Conservation (phyloP, 441 rosid species). For the Adansonia rubrostipa region DNA sequence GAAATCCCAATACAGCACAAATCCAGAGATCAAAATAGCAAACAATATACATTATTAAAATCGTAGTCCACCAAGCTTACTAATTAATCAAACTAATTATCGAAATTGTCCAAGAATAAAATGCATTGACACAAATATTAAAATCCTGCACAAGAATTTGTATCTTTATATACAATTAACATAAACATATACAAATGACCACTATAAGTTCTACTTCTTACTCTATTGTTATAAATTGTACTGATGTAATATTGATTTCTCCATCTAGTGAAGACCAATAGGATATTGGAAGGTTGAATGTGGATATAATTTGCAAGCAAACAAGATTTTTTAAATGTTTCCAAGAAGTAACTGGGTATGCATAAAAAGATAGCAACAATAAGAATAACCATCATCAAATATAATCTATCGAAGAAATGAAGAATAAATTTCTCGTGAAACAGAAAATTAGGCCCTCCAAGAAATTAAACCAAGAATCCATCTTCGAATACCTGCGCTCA, state of each 20-base stretch:
- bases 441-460: background rate
- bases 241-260: background rate
- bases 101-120: background rate
- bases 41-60: background rate
- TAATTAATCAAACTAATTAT: background rate
- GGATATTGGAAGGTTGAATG: background rate
- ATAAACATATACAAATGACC: background rate
- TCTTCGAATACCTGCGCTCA: slow-evolving; percentile 49
- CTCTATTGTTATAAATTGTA: background rate
- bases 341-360: background rate
- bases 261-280: background rate
- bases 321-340: background rate
- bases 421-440: background rate
- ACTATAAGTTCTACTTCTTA: background rate
- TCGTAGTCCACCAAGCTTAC: background rate
- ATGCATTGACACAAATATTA: background rate
- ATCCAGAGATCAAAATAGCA: background rate
- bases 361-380: background rate
- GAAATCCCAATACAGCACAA: background rate
- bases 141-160: background rate
- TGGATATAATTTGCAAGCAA: background rate
- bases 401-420: background rate
- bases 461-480: background rate
- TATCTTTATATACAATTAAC: background rate
- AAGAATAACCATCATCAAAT: background rate